Evolutionary conservation across 441 rosid species (phyloP).

Genomic region (Croton setiger): DNA sequence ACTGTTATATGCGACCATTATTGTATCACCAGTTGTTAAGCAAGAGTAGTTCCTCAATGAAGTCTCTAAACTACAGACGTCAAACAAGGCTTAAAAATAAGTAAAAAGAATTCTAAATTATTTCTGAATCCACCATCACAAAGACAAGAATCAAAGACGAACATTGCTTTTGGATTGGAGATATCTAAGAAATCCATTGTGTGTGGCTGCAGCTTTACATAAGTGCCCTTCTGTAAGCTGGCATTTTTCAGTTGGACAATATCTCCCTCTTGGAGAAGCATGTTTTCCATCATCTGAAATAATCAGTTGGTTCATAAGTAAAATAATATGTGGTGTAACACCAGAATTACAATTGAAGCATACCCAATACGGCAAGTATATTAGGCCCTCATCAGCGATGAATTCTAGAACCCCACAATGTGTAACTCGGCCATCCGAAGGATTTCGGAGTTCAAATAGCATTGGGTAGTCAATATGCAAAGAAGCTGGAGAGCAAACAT

Average conservation of each 20-base stretch:
- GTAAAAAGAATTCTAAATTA: not conserved
- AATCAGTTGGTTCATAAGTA: not conserved
- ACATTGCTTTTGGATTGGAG: constrained; percentile 87
- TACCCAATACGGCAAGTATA: constrained; percentile 92
- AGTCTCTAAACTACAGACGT: constrained; percentile 67
- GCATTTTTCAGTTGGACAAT: constrained; percentile 56
- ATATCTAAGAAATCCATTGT: constrained; percentile 71
- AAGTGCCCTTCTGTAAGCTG: constrained; percentile 70
- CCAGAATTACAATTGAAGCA: constrained; percentile 8
- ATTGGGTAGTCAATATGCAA: constrained; percentile 82
- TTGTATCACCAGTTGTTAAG: constrained; percentile 81
- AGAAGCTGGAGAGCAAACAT: constrained; percentile 50
- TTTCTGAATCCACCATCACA: not conserved
- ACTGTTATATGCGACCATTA: constrained; percentile 90
- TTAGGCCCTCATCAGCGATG: constrained; percentile 90
- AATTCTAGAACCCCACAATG: constrained; percentile 94
- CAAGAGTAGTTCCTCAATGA: constrained; percentile 85
- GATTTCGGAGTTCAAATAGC: constrained; percentile 78
- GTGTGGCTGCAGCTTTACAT: constrained; percentile 82
- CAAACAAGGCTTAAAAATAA: not conserved
- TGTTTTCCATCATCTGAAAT: constrained; percentile 82
- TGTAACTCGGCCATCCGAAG: constrained; percentile 54
- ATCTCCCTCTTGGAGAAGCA: constrained; percentile 76
- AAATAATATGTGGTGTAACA: not conserved
- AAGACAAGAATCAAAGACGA: constrained; percentile 17